Conservation (phyloP, 2,329 filamentous ascomycete species). For the Hypomyces rosellus region DNA sequence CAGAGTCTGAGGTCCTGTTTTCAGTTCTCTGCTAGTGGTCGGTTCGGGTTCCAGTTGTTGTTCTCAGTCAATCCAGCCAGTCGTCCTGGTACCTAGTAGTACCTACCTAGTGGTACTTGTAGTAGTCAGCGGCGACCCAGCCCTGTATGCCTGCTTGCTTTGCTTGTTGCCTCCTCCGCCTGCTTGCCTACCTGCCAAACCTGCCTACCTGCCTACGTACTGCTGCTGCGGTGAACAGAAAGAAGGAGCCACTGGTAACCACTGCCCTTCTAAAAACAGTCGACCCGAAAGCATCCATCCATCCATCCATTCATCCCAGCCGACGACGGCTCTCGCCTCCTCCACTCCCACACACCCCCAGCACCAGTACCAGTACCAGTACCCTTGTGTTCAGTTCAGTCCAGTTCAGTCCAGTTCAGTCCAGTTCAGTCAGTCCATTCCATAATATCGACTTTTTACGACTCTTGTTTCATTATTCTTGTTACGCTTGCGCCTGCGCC, state of each 20-base stretch:
- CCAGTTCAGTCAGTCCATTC: neutral
- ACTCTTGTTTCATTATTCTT: neutral
- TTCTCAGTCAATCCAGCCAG: neutral
- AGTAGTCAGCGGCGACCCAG: neutral
- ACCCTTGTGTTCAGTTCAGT: neutral
- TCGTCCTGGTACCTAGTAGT: neutral
- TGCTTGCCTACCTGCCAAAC: no score
- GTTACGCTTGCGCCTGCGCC: neutral
- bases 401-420: neutral
- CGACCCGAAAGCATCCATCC: neutral
- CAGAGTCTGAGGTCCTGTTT: constrained; percentile 13
- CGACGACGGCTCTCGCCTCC: neutral
- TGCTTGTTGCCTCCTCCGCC: no score
- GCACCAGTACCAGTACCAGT: neutral
- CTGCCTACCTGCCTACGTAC: neutral
- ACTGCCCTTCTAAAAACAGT: no score
- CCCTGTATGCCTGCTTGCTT: neutral
- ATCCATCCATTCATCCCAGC: constrained; percentile 8
- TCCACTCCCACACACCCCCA: neutral
- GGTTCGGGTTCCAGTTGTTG: no score
- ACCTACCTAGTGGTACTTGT: no score
- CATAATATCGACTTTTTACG: neutral
- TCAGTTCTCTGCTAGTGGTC: constrained; percentile 6
- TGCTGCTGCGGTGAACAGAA: neutral
- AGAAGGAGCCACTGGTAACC: no score